These are phyloP conservation scores for Penicillium antarcticum DNA, from an alignment of 495 filamentous ascomycete species.

Conservation along the genomic window DNA sequence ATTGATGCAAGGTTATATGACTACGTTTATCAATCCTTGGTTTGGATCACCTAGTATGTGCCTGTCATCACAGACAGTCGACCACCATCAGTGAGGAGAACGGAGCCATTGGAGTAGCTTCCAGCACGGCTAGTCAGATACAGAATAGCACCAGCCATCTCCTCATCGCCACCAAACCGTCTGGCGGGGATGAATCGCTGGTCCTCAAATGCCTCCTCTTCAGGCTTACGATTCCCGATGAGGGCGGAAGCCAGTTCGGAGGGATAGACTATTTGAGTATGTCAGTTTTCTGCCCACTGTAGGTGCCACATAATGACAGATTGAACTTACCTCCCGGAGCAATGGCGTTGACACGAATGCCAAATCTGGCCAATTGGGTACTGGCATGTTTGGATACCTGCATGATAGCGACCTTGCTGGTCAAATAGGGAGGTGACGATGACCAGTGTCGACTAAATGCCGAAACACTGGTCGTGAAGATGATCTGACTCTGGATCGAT, in stretches of 20 bases:
- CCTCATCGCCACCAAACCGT: constrained; percentile 50
- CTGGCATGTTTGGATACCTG: constrained; percentile 60
- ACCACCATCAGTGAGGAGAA: constrained; percentile 58
- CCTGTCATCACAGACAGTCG: constrained; percentile 34
- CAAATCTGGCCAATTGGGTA: constrained; percentile 49
- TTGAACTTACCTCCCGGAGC: too few species aligned
- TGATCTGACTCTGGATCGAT: constrained; percentile 51
- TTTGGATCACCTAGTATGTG: too few species aligned
- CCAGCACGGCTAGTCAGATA: constrained; percentile 61
- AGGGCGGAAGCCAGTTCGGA: constrained; percentile 7
- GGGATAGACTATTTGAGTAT: constrained; percentile 13
- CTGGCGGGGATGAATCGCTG: constrained; percentile 42
- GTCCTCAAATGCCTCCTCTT: constrained; percentile 35
- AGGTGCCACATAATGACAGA: too few species aligned
- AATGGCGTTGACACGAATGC: constrained; percentile 52
- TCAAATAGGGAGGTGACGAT: constrained; percentile 57
- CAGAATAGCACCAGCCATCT: constrained; percentile 61
- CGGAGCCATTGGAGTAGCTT: constrained; percentile 55
- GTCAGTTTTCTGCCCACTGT: too few species aligned
- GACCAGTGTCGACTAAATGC: constrained; percentile 51
- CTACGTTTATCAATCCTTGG: too few species aligned
- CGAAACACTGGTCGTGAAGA: constrained; percentile 57
- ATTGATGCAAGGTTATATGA: too few species aligned
- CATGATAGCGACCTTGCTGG: constrained; percentile 59
- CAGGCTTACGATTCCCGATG: constrained; percentile 1